Evolutionary conservation across 2,329 filamentous ascomycete genomes (phyloP), one percentile per base, ranked within the genome.

Genomic region (Fusarium keratoplasticum): DNA sequence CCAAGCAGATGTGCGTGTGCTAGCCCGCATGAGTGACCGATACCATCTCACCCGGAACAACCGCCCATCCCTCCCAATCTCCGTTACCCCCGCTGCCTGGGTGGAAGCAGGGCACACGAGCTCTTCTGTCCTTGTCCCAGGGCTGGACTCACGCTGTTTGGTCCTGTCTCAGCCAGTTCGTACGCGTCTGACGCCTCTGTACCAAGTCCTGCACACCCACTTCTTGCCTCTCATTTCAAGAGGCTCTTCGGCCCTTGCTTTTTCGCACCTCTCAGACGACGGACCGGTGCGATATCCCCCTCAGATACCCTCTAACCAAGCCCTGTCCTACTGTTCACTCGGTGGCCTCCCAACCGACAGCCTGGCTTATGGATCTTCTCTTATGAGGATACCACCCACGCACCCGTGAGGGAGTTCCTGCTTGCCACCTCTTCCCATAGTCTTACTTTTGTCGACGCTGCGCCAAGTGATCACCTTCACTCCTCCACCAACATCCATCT

Each of bases 221-320:
- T 52, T 60, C 69, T 64, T 70, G 52, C 69, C 62, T 47, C 16
- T 25, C n/a, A 38, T 38, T 35, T 58, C 29, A n/a, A 27, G 55
- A 44, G 64, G 20, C 68, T 69, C 68, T 27, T 64, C 72, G 27
- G 54, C 61, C 72, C 65, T 74, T 72, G 65, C 64, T 69, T 70
- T 31, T 31, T 61, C 29, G 20, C 40, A 20, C 52, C 27, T 61
- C 40, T 36, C 18, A 33, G 69, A 35, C 42, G 55, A 50, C 38
- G 52, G 61, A 22, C 61, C 29, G 69, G 60, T 54, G 25, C 47
- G 38, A 25, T 55, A 35, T 58, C 18, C 65, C 58, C 69, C 65
- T 72, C 40, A 65, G 44, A 47, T 25, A 6, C 33, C 20, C 35
- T 52, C 27, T 18, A 29, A 25, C 57, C 33, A 40, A 61, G 42